These are phyloP conservation scores for Cyclotella kingstonii DNA, from an alignment of 108 stramenopile species.

Conservation along the genomic window DNA sequence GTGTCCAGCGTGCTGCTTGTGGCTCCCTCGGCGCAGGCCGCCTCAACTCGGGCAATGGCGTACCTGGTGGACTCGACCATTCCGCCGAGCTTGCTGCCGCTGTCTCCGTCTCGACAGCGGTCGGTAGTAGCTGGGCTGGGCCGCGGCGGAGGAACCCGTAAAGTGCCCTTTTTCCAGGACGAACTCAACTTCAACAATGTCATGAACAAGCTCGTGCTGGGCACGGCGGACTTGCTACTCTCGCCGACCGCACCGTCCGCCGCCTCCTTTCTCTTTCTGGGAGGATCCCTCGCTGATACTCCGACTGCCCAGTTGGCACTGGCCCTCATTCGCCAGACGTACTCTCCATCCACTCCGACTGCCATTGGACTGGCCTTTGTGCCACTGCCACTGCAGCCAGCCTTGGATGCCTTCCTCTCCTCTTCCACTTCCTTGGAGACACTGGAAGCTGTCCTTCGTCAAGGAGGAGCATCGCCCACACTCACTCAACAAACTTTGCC, in stretches of 20 bases:
- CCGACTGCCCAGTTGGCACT: slow-evolving; percentile 29
- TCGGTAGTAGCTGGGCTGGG: slow-evolving; percentile 60
- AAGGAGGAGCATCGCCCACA: slow-evolving; percentile 36
- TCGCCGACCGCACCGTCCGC: slow-evolving; percentile 6
- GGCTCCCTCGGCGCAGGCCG: too few species aligned
- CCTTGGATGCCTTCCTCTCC: slow-evolving; percentile 55
- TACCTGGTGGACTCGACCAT: slow-evolving; percentile 82
- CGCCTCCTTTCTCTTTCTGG: slow-evolving; percentile 72
- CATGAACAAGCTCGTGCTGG: slow-evolving; percentile 78
- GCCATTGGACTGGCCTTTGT: slow-evolving; percentile 65
- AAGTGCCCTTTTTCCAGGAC: slow-evolving; percentile 58
- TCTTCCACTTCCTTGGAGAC: slow-evolving; percentile 1
- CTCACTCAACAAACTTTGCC: slow-evolving; percentile 51
- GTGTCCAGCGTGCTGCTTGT: too few species aligned
- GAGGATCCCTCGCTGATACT: slow-evolving; percentile 27
- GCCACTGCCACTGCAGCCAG: slow-evolving; percentile 50
- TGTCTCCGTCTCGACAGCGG: slow-evolving; percentile 48
- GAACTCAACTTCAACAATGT: slow-evolving; percentile 75
- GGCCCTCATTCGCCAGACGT: too few species aligned
- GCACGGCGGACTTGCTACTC: slow-evolving; percentile 18
- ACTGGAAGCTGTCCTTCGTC: slow-evolving; percentile 29
- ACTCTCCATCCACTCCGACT: too few species aligned
- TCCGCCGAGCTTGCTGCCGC: slow-evolving; percentile 73
- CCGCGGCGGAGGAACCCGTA: slow-evolving; percentile 67
- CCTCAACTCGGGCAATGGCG: slow-evolving; percentile 68